Base-by-base conservation (phyloP, 129 eudicot species). In the Tagetes erecta region DNA sequence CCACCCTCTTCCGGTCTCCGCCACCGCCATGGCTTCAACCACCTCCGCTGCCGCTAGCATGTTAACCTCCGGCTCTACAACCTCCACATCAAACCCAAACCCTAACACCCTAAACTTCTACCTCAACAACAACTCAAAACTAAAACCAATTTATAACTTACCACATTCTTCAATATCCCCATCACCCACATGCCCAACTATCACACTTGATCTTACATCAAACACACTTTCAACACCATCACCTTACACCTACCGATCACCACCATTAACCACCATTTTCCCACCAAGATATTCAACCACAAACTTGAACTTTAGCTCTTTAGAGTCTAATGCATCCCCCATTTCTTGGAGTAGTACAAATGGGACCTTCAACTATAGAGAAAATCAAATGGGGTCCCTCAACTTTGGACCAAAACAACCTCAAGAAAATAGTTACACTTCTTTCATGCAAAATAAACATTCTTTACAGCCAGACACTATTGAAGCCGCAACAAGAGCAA, bases 21-120 rank as follows among this genome's bases (percentile, higher is more conserved):
- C 97, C 87, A 89, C 96, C n/a, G 91, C 96, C 3, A 90, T 88
- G 91, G 96, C 98, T 0, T 86, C 97, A 78, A 93, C 93, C 80
- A 90, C 97, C 9, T 83, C 98, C 0, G 96, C 97, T 0, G 95
- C 98, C 6, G 96, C 95, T 4, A 72, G 74, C 57, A 90, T 90
- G 96, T 74, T 90, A 45, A 50, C 84, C 27, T 90, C 96, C 1
- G 94, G 92, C 30, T 89, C 94, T 46, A 75, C 97, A 20, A 73
- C 81, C 31, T 75, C 92, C 0, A 70, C 70, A 14, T 34, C 86
- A 38, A 80, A 80, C 68, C 34, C 80, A 64, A 71, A 76, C 74
- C 72, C 81, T 6, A 57, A 84, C 68, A 11, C 85, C 1, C 79
- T 85, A n/a, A 93, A 90, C 80, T 86, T 81, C 59, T 86, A 90